Evolutionary conservation across 192 early-diverging fungal species (phyloP).

Genomic region (Podila epigama): DNA sequence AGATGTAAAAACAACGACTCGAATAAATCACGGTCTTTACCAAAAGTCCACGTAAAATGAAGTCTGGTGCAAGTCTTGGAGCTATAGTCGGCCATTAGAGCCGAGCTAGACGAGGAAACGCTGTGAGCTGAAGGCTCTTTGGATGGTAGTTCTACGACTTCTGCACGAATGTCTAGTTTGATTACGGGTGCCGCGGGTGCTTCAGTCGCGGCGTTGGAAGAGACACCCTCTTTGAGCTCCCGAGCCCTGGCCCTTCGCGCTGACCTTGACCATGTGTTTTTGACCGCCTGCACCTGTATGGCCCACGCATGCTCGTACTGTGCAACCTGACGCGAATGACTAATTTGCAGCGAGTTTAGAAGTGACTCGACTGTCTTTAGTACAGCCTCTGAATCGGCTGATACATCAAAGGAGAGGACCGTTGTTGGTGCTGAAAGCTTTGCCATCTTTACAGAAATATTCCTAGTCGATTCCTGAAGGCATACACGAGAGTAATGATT

Average conservation of each 20-base stretch:
- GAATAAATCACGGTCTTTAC: constrained; percentile 56
- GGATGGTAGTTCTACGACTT: background rate
- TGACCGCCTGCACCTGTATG: background rate
- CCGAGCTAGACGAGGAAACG: constrained; percentile 8
- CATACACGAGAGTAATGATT: background rate
- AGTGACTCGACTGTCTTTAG: too few relatives aligned
- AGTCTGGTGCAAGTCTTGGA: background rate
- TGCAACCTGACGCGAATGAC: too few relatives aligned
- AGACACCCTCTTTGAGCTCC: background rate
- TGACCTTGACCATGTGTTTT: constrained; percentile 47
- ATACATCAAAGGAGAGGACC: constrained; percentile 4
- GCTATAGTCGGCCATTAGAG: constrained; percentile 50
- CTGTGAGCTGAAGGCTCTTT: background rate
- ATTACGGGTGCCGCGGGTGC: background rate
- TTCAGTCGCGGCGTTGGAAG: background rate
- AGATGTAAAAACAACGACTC: constrained; percentile 55
- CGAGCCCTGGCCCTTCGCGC: constrained; percentile 30
- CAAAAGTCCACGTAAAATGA: constrained; percentile 51
- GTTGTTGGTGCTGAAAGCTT: constrained; percentile 26
- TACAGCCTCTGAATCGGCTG: background rate
- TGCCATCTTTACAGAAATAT: constrained; percentile 20
- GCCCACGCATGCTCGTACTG: background rate
- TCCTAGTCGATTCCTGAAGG: constrained; percentile 20
- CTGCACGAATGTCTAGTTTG: constrained; percentile 10
- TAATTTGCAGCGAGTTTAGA: background rate